Conservation (phyloP, 176 grass and related monocot species). For the Triticum monococcum region DNA sequence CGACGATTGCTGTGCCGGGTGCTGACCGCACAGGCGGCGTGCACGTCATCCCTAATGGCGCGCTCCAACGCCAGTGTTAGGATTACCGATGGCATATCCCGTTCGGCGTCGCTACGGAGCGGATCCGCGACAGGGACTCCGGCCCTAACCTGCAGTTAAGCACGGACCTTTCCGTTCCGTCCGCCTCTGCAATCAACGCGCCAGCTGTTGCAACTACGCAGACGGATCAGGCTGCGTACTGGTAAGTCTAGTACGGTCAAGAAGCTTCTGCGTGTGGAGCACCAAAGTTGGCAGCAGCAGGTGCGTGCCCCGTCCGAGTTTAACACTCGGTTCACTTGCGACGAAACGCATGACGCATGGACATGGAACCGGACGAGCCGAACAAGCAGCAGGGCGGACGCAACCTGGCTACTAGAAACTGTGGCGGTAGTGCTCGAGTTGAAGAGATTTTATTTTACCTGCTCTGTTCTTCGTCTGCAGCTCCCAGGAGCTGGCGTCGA, state of each 20-base stretch:
- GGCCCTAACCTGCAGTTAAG: not conserved
- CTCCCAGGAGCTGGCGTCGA: slow-evolving; percentile 56
- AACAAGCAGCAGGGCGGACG: too few species aligned
- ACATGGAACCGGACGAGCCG: too few species aligned
- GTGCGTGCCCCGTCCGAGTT: too few species aligned
- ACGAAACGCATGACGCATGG: too few species aligned
- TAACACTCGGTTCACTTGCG: too few species aligned
- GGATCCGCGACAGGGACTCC: not conserved
- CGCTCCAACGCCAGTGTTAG: not conserved
- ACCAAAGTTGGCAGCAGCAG: not conserved
- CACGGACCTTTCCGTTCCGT: not conserved
- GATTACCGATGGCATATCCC: not conserved
- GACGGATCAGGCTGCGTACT: too few species aligned
- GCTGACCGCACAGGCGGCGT: not conserved
- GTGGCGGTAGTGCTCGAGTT: too few species aligned
- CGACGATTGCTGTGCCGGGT: too few species aligned
- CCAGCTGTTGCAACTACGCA: not conserved
- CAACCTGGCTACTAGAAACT: too few species aligned
- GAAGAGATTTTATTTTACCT: slow-evolving; percentile 31
- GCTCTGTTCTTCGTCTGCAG: slow-evolving; percentile 52
- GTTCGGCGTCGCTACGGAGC: not conserved
- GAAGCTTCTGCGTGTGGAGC: not conserved
- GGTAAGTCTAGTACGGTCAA: too few species aligned
- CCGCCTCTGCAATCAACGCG: not conserved
- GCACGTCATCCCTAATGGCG: not conserved